Evolutionary conservation across 768 basidiomycete species (phyloP), one percentile per base, ranked within the genome.

Genomic region (Hortiboletus flavorubellus): DNA sequence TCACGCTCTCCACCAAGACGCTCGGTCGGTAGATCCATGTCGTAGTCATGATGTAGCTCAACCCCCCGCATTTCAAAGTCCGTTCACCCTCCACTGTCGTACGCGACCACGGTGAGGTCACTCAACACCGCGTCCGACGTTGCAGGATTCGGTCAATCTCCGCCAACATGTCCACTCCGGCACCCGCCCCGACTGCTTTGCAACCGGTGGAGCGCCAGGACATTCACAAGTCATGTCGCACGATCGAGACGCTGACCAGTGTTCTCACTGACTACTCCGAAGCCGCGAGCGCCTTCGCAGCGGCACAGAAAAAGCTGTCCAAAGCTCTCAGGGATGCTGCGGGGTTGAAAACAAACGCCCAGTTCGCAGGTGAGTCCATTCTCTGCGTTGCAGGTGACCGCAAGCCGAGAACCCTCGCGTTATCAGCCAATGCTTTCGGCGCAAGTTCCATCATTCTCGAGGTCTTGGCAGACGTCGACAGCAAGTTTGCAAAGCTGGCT

Each of bases 181-280:
- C 37, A 5, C 38, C 60, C 6, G 14, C 37, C 9, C 38, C 38
- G 5, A 30, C 48, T 14, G 16, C 68, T 34, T 23, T 57, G 5
- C 56, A 67, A 18, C 69, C 86, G 9, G 79, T 81, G 8, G 89
- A 91, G 52, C 80, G 87, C 21, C 66, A 74, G 16, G 89, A 91
- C 58, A 79, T 92, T 14, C 90, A 91, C 77, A 91, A 86, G 69
- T 83, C 87, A 7, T 91, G 91, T 78, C 87, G 85, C 67, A 78
- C 87, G 3, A 75, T 91, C 51, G 89, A 92, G 60, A 73, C 75
- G 11, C 79, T 91, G 31, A 78, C 89, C 54, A 79, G 75, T 58
- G 71, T 83, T 45, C 76, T 92, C 54, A 84, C 81, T 63, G 87
- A 90, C 68, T 92, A 91, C 64, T 86, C 82, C 64, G 87, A 92